These are phyloP conservation scores for Fusarium sp. DNA, from an alignment of 2,329 filamentous ascomycete genomes.

Conservation along the genomic window DNA sequence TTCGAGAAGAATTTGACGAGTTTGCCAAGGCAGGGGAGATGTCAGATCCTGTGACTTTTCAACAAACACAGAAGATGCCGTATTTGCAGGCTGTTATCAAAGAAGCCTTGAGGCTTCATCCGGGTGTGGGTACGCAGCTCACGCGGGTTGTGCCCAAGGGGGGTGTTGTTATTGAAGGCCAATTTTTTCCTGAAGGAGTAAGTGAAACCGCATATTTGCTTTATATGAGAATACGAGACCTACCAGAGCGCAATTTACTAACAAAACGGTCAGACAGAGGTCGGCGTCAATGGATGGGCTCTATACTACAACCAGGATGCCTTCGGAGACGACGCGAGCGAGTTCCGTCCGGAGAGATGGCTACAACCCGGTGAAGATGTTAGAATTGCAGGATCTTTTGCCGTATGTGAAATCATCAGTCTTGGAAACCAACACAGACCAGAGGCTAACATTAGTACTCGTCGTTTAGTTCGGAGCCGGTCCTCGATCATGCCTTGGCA, in stretches of 20 bases:
- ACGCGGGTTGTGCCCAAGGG: not conserved
- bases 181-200: not conserved
- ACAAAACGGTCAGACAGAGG: not conserved
- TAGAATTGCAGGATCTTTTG: not conserved
- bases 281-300: not conserved
- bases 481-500: not conserved
- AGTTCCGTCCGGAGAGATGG: not conserved
- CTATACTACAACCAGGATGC: not conserved
- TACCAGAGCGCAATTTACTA: not conserved
- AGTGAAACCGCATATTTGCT: not conserved
- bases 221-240: not conserved
- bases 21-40: not conserved
- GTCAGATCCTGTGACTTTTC: not conserved
- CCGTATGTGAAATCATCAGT: too few relatives aligned
- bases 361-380: not conserved
- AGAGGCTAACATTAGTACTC: not conserved
- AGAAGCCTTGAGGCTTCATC: not conserved
- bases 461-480: not conserved
- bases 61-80: not conserved
- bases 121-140: not conserved
- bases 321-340: not conserved
- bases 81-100: not conserved
- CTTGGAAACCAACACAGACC: not conserved
- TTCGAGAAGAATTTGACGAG: not conserved
- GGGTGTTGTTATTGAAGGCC: not conserved